Evolutionary conservation across 2,329 filamentous ascomycete species (phyloP), one percentile per base, ranked within the genome.

Genomic region (Helicocarpus griseus): DNA sequence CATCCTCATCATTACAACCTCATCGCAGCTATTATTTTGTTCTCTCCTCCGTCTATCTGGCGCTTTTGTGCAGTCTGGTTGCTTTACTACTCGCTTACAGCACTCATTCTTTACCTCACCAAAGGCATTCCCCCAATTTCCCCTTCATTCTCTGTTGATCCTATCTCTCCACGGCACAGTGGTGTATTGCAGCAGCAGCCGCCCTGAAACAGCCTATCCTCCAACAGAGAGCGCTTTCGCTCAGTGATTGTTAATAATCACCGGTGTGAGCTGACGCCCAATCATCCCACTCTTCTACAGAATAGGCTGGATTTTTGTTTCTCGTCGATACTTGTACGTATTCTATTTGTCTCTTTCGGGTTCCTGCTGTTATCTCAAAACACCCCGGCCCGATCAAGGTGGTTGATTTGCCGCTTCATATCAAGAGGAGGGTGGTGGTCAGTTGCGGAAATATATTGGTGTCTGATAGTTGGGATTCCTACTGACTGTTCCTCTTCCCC

Each of bases 241-340:
- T 24, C 13, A 33, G 26, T 46, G 43, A 46, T 35, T 29, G 24
- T 48, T 48, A 48, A 19, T 49, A n/a, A n/a, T n/a, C n/a, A n/a
- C n/a, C 47, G 26, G 22, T 5, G 24, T 26, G 19, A 28, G 28
- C 35, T 22, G 35, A 41, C 17, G 11, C 33, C 26, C 24, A 11
- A 41, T 28, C 47, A 31, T 39, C 35, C 8, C 22, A 28, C n/a
- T 14, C 8, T 11, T 26, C 17, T 19, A 49, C 47, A 4, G 11
- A 22, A n/a, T 22, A n/a, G 22, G 4, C 47, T 41, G 33, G 33
- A 22, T 14, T 33, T 17, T 21, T n/a, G n/a, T n/a, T 13, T 35
- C 48, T 24, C 38, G 19, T 44, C 17, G 21, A 35, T 50, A 44
- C 39, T 49, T 49, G 47, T 49, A 49, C 29, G 47, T 40, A 19